Percentiles rank a stretch among this genome's conserved stretches.
Conservation (phyloP, 257 asterid species). For the Sherardia arvensis region DNA sequence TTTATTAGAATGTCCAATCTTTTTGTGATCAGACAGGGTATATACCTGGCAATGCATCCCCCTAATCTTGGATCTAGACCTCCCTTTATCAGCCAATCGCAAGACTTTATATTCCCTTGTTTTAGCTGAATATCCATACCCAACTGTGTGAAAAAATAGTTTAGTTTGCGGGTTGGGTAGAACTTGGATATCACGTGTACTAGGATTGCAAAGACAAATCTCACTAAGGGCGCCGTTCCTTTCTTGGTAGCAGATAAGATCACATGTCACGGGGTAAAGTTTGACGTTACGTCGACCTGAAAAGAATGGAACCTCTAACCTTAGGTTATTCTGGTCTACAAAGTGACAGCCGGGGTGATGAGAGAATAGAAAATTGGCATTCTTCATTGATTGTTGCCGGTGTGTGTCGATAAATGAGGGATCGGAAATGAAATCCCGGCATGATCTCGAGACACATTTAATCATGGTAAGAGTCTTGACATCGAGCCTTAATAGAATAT, state of each 20-base stretch:
- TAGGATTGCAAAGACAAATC: neutral
- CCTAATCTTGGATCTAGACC: too few species aligned
- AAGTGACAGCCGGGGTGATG: too few species aligned
- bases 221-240: too few species aligned
- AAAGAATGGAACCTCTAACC: too few species aligned
- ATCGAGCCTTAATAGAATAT: neutral
- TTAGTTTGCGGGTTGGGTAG: neutral
- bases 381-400: neutral
- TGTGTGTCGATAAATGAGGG: neutral
- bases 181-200: neutral
- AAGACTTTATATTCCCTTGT: neutral
- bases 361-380: neutral
- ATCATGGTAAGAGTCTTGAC: neutral
- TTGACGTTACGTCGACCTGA: too few species aligned
- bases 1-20: neutral
- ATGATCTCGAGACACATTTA: neutral
- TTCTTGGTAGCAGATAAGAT: neutral
- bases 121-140: neutral
- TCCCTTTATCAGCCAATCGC: neutral
- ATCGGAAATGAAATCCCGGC: neutral
- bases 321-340: too few species aligned
- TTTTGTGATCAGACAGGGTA: neutral
- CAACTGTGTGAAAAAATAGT: neutral
- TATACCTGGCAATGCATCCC: neutral
- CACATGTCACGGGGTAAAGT: neutral